Base-by-base conservation (phyloP, 148 eudicot species). In the Simmondsia chinensis region DNA sequence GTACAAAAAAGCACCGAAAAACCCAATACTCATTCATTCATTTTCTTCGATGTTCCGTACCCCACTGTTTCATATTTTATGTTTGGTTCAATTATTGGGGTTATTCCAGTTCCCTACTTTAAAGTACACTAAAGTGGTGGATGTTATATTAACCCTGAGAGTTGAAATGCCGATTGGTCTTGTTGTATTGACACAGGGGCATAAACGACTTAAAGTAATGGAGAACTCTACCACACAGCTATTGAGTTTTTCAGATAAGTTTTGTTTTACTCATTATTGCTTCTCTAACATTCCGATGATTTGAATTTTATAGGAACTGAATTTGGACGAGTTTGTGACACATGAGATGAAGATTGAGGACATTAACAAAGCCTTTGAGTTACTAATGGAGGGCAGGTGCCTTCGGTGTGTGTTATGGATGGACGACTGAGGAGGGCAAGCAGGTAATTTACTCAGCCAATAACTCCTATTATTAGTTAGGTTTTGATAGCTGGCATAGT, bases 381-480 rank as follows among this genome's bases (percentile, higher is more conserved):
- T 76, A 46, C 74, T 76, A 6, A 21, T 35, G 1, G 54, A 64
- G 11, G 82, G 82, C 6, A 68, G 72, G 41, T 52, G 72, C 46
- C 56, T 76, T 11, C 64, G 82, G 19, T 71, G 77, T 31, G 77
- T 76, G 18, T 26, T 76, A 24, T 64, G 77, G 77, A 68, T 76
- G 77, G 59, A 71, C 46, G 46, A 33, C 40, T 61, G 32, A 62
- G 2, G 24, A 24, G 7, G 6, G 12, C 8, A 12, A 5, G 28
- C 33, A 44, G 37, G 4, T 9, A 22, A 16, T 27, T 14, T 40
- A 5, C 19, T 12, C 18, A 1, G 5, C 30, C 7, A 20, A 9
- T 19, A 20, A n/a, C 16, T 43, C 17, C 31, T 1, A 3, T n/a
- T 26, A 4, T 5, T 1, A 2, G 5, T 20, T 5, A 17, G 13